phyloP scores from a whole-genome alignment of 2,329 filamentous ascomycete genomes.

The Clonostachys rhizophaga region DNA sequence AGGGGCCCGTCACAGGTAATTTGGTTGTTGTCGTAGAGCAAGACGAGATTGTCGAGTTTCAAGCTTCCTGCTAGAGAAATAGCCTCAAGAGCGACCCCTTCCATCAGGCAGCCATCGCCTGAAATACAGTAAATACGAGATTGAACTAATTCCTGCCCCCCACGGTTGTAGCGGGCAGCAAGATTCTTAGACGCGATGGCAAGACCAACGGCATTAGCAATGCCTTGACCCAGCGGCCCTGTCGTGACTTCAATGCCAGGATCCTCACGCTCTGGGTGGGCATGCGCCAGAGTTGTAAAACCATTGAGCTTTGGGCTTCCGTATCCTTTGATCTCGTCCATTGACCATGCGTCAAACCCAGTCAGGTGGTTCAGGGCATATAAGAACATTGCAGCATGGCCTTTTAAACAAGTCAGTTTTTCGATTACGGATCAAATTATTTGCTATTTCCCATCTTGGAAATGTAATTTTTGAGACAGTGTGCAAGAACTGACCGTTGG shows the following conservation, averaged over 20 bases:
- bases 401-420: conserved; percentile 1
- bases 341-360: conserved; percentile 43
- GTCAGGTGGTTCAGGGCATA: conserved; percentile 44
- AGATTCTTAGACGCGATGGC: conserved; percentile 51
- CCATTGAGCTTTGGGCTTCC: conserved; percentile 25
- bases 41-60: conserved; percentile 43
- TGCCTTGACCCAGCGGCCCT: conserved; percentile 49
- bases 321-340: conserved; percentile 48
- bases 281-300: conserved; percentile 39
- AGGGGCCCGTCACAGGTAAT: conserved; percentile 51
- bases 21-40: conserved; percentile 55
- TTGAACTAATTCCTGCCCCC: conserved; percentile 38
- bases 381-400: conserved; percentile 44
- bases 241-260: conserved; percentile 53
- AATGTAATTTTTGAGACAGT: too few species aligned
- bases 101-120: conserved; percentile 50
- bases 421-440: too few species aligned
- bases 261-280: conserved; percentile 49
- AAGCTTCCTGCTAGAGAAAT: conserved; percentile 47
- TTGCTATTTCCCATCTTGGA: too few species aligned
- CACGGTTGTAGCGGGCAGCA: conserved; percentile 42
- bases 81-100: conserved; percentile 49
- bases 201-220: conserved; percentile 51
- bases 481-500: conserved; percentile 33
- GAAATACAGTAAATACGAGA: conserved; percentile 50